A percentile compares a stretch with the other conserved stretches of the same genome.
phyloP scores from a whole-genome alignment of 371 early-diverging fungal species.

The Amoeboaphelidium protococcarum region DNA sequence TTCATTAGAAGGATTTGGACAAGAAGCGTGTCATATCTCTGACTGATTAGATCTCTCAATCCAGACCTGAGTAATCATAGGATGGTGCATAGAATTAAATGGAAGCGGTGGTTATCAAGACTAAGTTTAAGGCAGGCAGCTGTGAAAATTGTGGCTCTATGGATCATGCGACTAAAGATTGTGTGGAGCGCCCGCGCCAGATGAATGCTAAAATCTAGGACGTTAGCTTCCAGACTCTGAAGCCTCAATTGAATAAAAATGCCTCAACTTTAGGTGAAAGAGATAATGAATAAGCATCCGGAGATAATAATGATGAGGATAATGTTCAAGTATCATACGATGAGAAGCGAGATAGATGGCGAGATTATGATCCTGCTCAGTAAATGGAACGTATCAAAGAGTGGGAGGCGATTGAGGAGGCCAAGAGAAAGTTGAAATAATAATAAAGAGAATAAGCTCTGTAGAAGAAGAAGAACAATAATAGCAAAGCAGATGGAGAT shows the following conservation, averaged over 20 bases:
- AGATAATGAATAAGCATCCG: no score
- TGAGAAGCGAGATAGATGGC: slow-evolving; percentile 90
- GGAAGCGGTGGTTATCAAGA: no score
- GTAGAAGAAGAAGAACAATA: slow-evolving; percentile 3
- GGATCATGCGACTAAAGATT: slow-evolving; percentile 73
- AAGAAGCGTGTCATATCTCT: no score
- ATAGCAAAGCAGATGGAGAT: slow-evolving; percentile 1
- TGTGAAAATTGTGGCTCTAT: slow-evolving; percentile 90
- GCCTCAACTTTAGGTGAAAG: no score
- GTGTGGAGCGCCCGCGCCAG: slow-evolving; percentile 75
- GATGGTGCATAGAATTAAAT: no score
- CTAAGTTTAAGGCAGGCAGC: no score
- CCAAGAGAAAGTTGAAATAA: slow-evolving; percentile 29
- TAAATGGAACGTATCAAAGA: slow-evolving; percentile 37
- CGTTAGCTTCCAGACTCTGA: no score
- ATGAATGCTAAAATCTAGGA: slow-evolving; percentile 68
- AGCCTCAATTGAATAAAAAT: no score
- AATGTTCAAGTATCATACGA: slow-evolving; percentile 57
- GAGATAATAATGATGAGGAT: slow-evolving; percentile 50
- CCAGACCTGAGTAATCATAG: no score
- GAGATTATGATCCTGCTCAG: slow-evolving; percentile 73
- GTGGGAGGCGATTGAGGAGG: slow-evolving; percentile 71
- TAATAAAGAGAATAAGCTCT: slow-evolving; percentile 37
- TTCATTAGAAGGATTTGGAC: no score
- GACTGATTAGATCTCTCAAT: no score